Base-by-base conservation (phyloP, 768 basidiomycete genomes). In the Tubosaeta brunneosetosa region DNA sequence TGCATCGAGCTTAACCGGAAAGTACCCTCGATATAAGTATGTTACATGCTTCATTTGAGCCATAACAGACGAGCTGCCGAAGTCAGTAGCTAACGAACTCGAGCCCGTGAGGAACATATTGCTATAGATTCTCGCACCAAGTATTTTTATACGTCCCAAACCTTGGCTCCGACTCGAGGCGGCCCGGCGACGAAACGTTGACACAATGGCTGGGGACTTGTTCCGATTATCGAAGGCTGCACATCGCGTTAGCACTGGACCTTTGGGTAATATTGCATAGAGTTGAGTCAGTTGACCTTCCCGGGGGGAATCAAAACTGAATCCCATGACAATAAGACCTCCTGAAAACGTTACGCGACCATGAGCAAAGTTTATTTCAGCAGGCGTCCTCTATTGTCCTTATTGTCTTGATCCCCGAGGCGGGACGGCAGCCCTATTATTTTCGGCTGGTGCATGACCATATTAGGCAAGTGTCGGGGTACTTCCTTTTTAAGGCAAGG, bases 131-230 rank as follows among this genome's bases (percentile, higher is more conserved):
- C 60, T 69, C 71, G 49, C 64, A 66, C 47, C 68, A 74, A 46
- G 48, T 73, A 10, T 72, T 22, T 22, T 26, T 75, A 73, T 22
- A 61, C 54, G 36, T 74, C 74, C 52, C 74, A 72, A 74, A 68
- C 68, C 13, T 29, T 4, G 6, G 65, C 73, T 3, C 63, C 12
- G 33, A 14, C 33, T 6, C 33, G 33, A 14, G 33, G 33, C 33
- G 14, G 12, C 10, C 11, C 33, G 4, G 29, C 29, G 29, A 29
- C 29, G 29, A 29, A 6, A 29, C 4, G 9, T 29, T 9, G 22
- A 22, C 22, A 22, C 22, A 22, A 22, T 9, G 29, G 29, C 29
- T 29, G 29, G 6, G 4, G 29, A 29, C 6, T 29, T 29, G 29
- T 29, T 29, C 29, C 29, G 6, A 9, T 4, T 9, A 29, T 29